Base-by-base conservation (phyloP, 2,329 filamentous ascomycete species). In the Colletotrichum karsti region DNA sequence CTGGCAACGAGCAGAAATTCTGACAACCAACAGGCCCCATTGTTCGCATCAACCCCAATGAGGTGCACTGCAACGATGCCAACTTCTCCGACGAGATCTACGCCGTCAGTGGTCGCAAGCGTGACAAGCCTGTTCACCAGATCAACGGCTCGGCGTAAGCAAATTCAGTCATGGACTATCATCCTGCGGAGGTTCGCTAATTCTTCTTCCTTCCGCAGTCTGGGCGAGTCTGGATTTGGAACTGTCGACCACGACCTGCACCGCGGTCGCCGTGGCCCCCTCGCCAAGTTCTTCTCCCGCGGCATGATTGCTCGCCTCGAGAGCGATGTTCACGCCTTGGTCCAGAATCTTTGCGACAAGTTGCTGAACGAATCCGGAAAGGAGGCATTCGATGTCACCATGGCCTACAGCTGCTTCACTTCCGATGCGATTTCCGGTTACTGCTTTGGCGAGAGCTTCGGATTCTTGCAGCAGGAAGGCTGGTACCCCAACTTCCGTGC, bases 61-160 rank as follows among this genome's bases (percentile, higher is more conserved):
- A 82, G 63, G 74, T 81, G 2, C 80, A 82, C 65, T 81, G 79
- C 71, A 73, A 71, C 8, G 78, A 81, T 54, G 73, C 74, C 0
- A 61, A 71, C 61, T 81, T 82, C 50, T 70, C 73, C 18, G 79
- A 82, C n/a, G 79, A 81, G 50, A 78, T 82, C 26, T 81, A 80
- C 55, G 72, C 77, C n/a, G 74, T 72, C 1, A 72, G 63, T 30
- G 69, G 67, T 6, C 63, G 64, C 44, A 68, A 68, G 44, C 63
- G 67, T 13, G 67, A 71, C 39, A 70, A 71, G 57, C 63, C 67
- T 3, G 46, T 58, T 10, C 68, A 71, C 41, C 69, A 71, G 12
- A 74, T 72, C 1, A 69, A 68, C 54, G 66, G 66, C 20, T 69
- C 66, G 18, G 69, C 65, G 60, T 69, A 37, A 56, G 66, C 13